Percentiles rank a stretch among this genome's conserved stretches.
phyloP scores from a whole-genome alignment of 106 monocot genomes.

The Platanthera zijinensis region DNA sequence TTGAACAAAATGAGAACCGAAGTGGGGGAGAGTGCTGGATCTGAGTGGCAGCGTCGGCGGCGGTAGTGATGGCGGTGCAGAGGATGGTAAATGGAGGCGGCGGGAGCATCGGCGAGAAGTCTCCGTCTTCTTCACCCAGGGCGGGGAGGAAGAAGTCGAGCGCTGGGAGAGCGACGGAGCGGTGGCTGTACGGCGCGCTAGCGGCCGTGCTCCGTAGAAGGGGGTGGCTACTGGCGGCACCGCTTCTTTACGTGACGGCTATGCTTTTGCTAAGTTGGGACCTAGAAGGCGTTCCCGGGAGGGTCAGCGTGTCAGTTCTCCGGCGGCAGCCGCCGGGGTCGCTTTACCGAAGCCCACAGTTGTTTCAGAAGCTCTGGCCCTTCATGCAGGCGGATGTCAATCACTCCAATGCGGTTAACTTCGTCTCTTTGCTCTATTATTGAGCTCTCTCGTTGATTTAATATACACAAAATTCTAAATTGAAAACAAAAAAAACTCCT shows the following conservation, averaged over 20 bases:
- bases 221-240: slow-evolving; percentile 44
- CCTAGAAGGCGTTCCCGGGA: slow-evolving; percentile 23
- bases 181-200: slow-evolving; percentile 19
- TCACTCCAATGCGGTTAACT: slow-evolving; percentile 52
- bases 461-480: neutral
- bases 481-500: too few species aligned
- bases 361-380: slow-evolving; percentile 69
- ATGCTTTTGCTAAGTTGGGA: slow-evolving; percentile 42
- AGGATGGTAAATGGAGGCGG: too few species aligned
- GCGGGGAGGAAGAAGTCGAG: slow-evolving; percentile 11
- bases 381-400: slow-evolving; percentile 50
- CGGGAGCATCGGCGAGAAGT: neutral
- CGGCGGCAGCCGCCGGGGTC: slow-evolving; percentile 50
- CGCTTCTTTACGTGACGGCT: slow-evolving; percentile 45
- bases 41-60: too few species aligned
- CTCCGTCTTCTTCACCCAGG: slow-evolving; percentile 10
- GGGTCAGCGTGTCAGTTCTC: slow-evolving; percentile 40
- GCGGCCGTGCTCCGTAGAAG: slow-evolving; percentile 42
- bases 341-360: slow-evolving; percentile 58
- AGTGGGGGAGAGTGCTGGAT: too few species aligned
- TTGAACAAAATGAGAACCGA: too few species aligned
- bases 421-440: neutral
- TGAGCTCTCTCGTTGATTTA: neutral
- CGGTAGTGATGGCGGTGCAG: too few species aligned
- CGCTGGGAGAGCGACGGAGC: slow-evolving; percentile 15